Percentiles rank a stretch among this genome's conserved stretches.
Evolutionary conservation across 768 basidiomycete genomes (phyloP).

Genomic region (Kondoa malvinella): DNA sequence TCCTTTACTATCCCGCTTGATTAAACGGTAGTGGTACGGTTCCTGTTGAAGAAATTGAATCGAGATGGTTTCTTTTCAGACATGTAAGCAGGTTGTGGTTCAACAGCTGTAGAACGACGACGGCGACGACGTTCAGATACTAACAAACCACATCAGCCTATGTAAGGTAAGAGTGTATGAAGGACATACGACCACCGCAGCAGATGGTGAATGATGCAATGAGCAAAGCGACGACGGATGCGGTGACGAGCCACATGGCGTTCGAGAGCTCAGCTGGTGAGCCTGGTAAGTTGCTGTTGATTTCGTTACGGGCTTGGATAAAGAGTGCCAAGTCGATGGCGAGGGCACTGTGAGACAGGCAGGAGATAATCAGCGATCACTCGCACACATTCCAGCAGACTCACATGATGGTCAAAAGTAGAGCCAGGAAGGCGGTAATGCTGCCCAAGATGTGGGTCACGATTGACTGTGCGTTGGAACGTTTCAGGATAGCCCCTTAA

Average conservation of each 20-base stretch:
- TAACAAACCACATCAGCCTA: too few relatives aligned
- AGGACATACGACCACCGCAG: constrained; percentile 7
- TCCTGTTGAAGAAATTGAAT: background rate
- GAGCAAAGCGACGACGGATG: background rate
- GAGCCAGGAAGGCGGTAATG: background rate
- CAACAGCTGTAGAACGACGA: background rate
- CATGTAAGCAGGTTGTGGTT: background rate
- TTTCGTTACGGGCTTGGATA: background rate
- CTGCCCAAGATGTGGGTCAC: background rate
- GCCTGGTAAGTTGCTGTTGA: background rate
- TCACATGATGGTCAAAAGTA: background rate
- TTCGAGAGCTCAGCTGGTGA: background rate
- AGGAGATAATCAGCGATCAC: too few relatives aligned
- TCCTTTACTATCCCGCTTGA: background rate
- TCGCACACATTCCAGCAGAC: too few relatives aligned
- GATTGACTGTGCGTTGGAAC: background rate
- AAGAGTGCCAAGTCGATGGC: constrained; percentile 5
- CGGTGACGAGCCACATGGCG: constrained; percentile 7
- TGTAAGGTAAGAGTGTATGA: too few relatives aligned
- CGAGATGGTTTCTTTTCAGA: background rate
- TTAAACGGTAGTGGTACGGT: background rate
- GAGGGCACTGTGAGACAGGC: background rate
- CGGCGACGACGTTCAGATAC: too few relatives aligned
- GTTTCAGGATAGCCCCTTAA: background rate
- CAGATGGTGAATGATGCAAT: constrained; percentile 4